A percentile compares a stretch with the other conserved stretches of the same genome.
Conservation (phyloP, 441 rosid genomes). For the Capsella rubella region DNA sequence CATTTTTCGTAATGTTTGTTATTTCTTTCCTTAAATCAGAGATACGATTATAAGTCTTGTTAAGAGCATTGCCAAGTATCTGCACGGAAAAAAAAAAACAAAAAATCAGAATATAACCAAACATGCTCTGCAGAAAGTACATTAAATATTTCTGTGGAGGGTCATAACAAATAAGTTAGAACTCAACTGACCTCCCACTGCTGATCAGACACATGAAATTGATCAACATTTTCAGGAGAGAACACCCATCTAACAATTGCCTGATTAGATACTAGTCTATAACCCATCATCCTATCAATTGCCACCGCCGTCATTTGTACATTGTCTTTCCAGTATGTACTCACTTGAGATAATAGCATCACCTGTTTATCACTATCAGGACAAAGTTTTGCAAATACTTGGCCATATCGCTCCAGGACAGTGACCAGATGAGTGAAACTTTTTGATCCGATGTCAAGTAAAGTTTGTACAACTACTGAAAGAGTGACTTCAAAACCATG, state of each 20-base stretch:
- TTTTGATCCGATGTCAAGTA: conserved; percentile 95
- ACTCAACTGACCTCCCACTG: conserved; percentile 87
- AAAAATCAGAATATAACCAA: conserved; percentile 6
- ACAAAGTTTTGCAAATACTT: conserved; percentile 78
- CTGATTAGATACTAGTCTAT: conserved; percentile 91
- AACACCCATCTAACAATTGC: conserved; percentile 98
- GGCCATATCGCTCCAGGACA: conserved; percentile 95
- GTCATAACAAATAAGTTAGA: conserved; percentile 4
- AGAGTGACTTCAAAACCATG: conserved; percentile 81
- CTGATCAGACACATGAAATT: conserved; percentile 86
- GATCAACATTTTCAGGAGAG: conserved; percentile 77
- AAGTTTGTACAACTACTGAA: conserved; percentile 75
- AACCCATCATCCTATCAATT: conserved; percentile 99
- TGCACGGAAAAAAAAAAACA: conserved; percentile 44
- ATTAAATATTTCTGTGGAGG: not conserved
- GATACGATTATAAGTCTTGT: conserved; percentile 90
- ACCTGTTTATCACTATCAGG: conserved; percentile 87
- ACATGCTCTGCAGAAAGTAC: conserved; percentile 3
- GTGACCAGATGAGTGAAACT: conserved; percentile 98
- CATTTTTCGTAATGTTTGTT: conserved; percentile 66
- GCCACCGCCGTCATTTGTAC: conserved; percentile 89
- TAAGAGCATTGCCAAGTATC: conserved; percentile 93
- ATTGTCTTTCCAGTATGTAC: conserved; percentile 89
- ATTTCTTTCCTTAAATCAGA: conserved; percentile 94
- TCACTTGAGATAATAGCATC: conserved; percentile 81